Base-by-base conservation (phyloP, 306 rosid genomes). In the Geum urbanum region DNA sequence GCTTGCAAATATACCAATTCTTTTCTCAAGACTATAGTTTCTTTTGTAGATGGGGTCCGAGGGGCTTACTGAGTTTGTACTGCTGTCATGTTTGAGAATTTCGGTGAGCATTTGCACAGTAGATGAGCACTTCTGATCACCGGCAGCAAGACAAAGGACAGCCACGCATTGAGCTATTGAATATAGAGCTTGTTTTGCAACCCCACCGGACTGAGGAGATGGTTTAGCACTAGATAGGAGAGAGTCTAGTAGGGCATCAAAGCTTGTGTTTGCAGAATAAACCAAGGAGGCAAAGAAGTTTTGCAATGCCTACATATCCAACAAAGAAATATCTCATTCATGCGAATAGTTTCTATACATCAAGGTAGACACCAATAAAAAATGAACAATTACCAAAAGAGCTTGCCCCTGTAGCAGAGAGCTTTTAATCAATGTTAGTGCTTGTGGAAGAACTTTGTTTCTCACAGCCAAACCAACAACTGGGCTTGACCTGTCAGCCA, bases 391-490 rank as follows among this genome's bases (percentile, higher is more conserved):
- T 91, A 95, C 99, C 97, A 67, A 45, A 70, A 91, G 95, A 70
- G 99, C 97, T 76, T 91, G 97, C 67, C 99, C 99, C 82, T 91
- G 99, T 74, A 95, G 92, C 88, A 95, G 77, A 60, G 99, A 85
- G 81, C 97, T 91, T 85, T 88, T 95, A 67, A 95, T 87, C 75
- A 95, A 84, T 65, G 86, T 78, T 49, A 91, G 83, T 63, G 99
- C 97, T 82, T 95, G 99, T 5, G 96, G 97, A 80, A 95, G 97
- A 80, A 91, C 99, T 89, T 91, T 95, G 87, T 91, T 89, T 84
- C 96, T 75, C 72, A 95, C 96, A 60, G 95, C 95, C 83, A 91
- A 76, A 74, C 97, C 99, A 79, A 95, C 81, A 69, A 84, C 94
- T 20, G 83, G 86, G 77, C 92, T 87, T 48, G 99, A 87, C 79